Conservation (phyloP, 1,284 basidiomycete species). For the Puccinia coronata region DNA sequence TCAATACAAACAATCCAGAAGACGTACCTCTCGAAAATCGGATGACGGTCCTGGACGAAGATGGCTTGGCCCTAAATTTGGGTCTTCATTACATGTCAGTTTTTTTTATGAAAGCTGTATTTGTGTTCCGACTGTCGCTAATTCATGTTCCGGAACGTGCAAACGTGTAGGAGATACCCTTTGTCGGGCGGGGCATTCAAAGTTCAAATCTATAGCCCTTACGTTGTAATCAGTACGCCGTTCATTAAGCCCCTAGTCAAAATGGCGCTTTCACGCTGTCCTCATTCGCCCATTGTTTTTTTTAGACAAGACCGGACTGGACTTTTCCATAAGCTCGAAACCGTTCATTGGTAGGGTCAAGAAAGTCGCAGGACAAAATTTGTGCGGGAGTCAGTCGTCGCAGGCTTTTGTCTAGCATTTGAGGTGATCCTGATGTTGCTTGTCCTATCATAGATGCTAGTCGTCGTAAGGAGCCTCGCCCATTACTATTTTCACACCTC, state of each 20-base stretch:
- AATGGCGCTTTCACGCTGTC: not conserved
- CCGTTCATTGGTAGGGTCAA: conserved; percentile 72
- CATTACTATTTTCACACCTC: conserved; percentile 77
- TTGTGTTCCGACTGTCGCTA: conserved; percentile 62
- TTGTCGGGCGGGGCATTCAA: conserved; percentile 97
- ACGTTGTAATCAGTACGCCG: conserved; percentile 70
- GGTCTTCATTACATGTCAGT: conserved; percentile 44
- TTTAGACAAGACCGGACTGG: conserved; percentile 79
- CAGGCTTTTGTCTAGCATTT: not conserved
- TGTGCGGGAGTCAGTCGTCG: conserved; percentile 58
- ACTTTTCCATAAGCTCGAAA: conserved; percentile 76
- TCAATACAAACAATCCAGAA: conserved; percentile 50
- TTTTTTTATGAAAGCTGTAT: not conserved
- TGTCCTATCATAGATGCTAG: conserved; percentile 61
- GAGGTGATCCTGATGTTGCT: not conserved
- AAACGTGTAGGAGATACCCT: conserved; percentile 64
- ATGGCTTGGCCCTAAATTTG: conserved; percentile 39
- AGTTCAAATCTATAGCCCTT: conserved; percentile 93
- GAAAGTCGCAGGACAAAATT: conserved; percentile 79
- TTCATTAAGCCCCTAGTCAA: not conserved
- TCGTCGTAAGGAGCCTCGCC: conserved; percentile 56
- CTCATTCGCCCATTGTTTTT: not conserved
- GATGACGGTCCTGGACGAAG: conserved; percentile 38
- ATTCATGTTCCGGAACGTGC: not conserved
- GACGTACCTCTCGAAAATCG: conserved; percentile 48